Evolutionary conservation across 371 early-diverging fungal genomes (phyloP), one percentile per base, ranked within the genome.

Genomic region (Mycotypha africana): DNA sequence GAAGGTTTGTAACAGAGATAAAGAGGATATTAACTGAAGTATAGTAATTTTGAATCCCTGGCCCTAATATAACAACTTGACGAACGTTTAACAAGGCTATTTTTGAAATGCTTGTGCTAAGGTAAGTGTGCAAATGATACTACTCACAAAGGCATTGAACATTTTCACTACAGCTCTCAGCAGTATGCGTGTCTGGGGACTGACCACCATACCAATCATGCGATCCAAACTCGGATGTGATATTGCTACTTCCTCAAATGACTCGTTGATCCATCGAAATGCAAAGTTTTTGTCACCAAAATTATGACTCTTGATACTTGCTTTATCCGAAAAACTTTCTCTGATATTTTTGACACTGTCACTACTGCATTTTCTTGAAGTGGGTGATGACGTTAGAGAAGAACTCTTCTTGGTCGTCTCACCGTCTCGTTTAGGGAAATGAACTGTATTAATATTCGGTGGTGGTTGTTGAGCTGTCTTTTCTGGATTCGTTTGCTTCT

Each of bases 1-100:
- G 47, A 70, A 85, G 23, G 67, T 71, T 45, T 83, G 82, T 40
- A 86, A 48, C 10, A 86, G 61, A 5, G 86, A 65, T 14, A 87
- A 62, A 1, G 81, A 88, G 4, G 82, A 78, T 12, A 89, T 49
- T 15, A 91, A 60, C 53, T 89, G 85, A 1, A 84, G 53, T 24
- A 80, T 71, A 4, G 82, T 80, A 37, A 89, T 60, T 46, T 84
- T 87, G 33, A 89, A 77, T 11, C 89, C 91, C 66, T 91, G 89
- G 21, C 82, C 79, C 76, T 70, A 52, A 42, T 16, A n/a, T 28
- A 28, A 8, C 11, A 28, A 28, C 28, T 8, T 28, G 28, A 28
- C 5, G 28, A 28, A 28, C 11, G 28, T 11, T 28, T 11, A 8
- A 28, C 11, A 28, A 28, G 11, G 5, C 28, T 28, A 5, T 28